A percentile compares a stretch with the other conserved stretches of the same genome.
These are phyloP conservation scores for Penicillium daleae DNA, from an alignment of 495 filamentous ascomycete species.

Conservation along the genomic window DNA sequence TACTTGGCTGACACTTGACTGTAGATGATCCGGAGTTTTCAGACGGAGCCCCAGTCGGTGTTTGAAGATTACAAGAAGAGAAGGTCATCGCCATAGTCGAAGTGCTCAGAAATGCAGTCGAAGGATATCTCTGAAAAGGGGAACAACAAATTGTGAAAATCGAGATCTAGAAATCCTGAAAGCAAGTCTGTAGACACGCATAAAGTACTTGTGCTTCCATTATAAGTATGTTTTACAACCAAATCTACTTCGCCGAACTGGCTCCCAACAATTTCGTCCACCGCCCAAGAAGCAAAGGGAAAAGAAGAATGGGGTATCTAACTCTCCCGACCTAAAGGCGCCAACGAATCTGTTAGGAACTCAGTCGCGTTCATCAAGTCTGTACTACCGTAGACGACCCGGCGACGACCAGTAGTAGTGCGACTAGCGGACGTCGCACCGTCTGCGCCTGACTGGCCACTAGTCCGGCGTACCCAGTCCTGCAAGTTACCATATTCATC, in stretches of 20 bases:
- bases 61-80: background rate
- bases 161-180: background rate
- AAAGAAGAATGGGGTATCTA: conserved; percentile 22
- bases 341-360: conserved; percentile 81
- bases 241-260: conserved; percentile 5
- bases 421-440: conserved; percentile 52
- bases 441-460: conserved; percentile 53
- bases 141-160: background rate
- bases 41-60: background rate
- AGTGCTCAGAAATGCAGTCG: background rate
- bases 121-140: background rate
- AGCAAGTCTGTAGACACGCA: conserved; percentile 1
- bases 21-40: background rate
- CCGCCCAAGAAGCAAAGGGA: background rate
- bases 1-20: background rate
- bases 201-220: conserved; percentile 15
- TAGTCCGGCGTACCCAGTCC: conserved; percentile 87
- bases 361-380: conserved; percentile 89
- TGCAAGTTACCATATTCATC: conserved; percentile 98
- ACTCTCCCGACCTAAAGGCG: conserved; percentile 73
- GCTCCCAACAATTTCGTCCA: background rate
- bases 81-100: background rate
- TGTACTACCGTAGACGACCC: conserved; percentile 94
- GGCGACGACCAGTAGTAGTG: conserved; percentile 54
- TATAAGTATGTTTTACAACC: conserved; percentile 28